Evolutionary conservation across 345 rosid species (phyloP).

Genomic region (Ricinus communis): DNA sequence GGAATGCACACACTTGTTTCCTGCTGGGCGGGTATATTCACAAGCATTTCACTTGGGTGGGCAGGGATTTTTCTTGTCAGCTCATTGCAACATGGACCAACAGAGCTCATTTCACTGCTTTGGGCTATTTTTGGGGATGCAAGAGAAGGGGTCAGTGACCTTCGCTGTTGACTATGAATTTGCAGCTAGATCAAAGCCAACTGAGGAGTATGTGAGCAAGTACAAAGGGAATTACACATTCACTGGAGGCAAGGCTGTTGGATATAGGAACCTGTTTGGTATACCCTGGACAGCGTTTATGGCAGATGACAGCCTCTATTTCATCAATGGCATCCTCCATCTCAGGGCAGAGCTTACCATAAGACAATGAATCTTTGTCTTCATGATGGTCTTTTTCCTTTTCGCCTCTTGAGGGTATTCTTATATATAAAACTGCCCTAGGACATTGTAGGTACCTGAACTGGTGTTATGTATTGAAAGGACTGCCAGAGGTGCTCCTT

Average conservation of each 20-base stretch:
- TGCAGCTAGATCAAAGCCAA: slow-evolving; percentile 68
- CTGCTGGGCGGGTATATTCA: slow-evolving; percentile 57
- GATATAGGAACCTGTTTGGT: slow-evolving; percentile 55
- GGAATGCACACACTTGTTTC: slow-evolving; percentile 58
- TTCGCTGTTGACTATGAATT: slow-evolving; percentile 69
- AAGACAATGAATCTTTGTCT: slow-evolving; percentile 29
- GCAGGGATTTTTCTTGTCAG: slow-evolving; percentile 63
- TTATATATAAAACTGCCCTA: not conserved
- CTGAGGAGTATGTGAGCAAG: slow-evolving; percentile 51
- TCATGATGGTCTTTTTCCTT: not conserved
- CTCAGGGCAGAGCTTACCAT: slow-evolving; percentile 83
- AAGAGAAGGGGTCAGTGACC: slow-evolving; percentile 54
- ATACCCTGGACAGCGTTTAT: slow-evolving; percentile 59
- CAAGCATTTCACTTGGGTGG: slow-evolving; percentile 76
- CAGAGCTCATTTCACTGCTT: slow-evolving; percentile 56
- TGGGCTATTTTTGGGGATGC: slow-evolving; percentile 73
- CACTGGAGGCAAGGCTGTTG: slow-evolving; percentile 62
- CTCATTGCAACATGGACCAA: slow-evolving; percentile 69
- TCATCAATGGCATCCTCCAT: slow-evolving; percentile 71
- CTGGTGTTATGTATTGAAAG: not conserved
- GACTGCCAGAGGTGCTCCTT: not conserved
- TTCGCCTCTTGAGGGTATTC: not conserved
- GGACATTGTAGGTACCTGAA: slow-evolving; percentile 1
- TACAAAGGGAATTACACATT: slow-evolving; percentile 56
- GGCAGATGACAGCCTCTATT: slow-evolving; percentile 55